Conservation (phyloP, 805 yeast species). For the Suhomyces pyralidae region DNA sequence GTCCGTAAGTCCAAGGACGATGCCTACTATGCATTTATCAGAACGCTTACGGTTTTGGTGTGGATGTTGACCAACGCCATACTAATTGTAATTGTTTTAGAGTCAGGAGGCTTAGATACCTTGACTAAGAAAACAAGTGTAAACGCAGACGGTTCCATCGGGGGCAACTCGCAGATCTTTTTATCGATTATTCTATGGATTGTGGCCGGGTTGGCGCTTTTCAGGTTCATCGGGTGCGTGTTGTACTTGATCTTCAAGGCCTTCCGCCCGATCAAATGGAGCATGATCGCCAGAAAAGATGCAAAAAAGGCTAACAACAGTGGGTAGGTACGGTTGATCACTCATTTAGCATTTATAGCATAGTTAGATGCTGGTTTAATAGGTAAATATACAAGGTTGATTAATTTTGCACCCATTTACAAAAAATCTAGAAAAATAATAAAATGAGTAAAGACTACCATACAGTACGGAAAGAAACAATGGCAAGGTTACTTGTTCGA, state of each 20-base stretch:
- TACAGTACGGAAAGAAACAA: too few species aligned
- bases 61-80: conserved; percentile 90
- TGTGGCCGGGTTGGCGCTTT: conserved; percentile 85
- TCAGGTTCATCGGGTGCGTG: conserved; percentile 74
- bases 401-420: neutral
- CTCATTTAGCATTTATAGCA: too few species aligned
- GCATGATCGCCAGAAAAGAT: conserved; percentile 13
- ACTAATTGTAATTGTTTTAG: conserved; percentile 76
- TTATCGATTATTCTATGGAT: conserved; percentile 87
- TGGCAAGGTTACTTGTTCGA: too few species aligned
- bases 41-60: conserved; percentile 82
- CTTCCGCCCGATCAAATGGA: conserved; percentile 42
- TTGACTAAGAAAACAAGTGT: conserved; percentile 31
- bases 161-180: conserved; percentile 57
- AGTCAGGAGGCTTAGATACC: conserved; percentile 70
- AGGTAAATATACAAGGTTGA: too few species aligned
- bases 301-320: conserved; percentile 8
- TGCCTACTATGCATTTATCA: conserved; percentile 83
- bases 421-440: neutral
- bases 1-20: conserved; percentile 43
- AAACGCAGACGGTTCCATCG: conserved; percentile 26
- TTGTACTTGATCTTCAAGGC: conserved; percentile 47
- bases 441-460: neutral
- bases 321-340: neutral
- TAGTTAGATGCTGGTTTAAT: too few species aligned